Base-by-base conservation (phyloP, 495 filamentous ascomycete species). In the Cryomyces minteri region DNA sequence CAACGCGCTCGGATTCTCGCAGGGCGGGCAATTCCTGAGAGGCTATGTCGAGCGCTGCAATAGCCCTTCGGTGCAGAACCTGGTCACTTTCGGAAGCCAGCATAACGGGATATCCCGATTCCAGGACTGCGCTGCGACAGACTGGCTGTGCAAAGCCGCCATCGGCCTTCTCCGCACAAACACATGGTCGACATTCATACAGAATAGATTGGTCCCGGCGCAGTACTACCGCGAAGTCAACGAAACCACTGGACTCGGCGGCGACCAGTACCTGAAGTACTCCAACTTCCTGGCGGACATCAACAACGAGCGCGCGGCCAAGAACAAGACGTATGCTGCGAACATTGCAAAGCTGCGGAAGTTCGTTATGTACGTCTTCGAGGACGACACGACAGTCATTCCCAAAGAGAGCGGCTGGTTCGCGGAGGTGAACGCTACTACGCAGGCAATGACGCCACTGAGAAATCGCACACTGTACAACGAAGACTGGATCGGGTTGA, bases 281-380 rank as follows among this genome's bases (percentile, higher is more conserved):
- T 90, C 84, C 57, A 92, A 88, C 55, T 94, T 88, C 60, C 68
- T 99, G n/a, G 90, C 88, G n/a, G 88, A 96, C 60, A 79, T 96
- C 61, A 99, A 99, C 63, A 95, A 94, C 57, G 90, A 96, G 72
- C 70, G 92, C 3, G 58, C 44, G 34, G 28, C 56, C 44, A 94
- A 88, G 70, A 94, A 88, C 51, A 52, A 57, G 39, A 71, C 63
- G 6, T 96, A 96, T 60, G 78, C 71, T 59, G 60, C 71, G 54
- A 80, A 86, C 58, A 58, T 99, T 45, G 68, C 62, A 30, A 62
- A 56, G 41, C 56, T 99, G 51, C 77, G 84, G 56, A 73, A 73
- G 48, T 84, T 99, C 49, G 80, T 82, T 32, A 84, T 95, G 84
- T 84, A 79, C 58, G 67, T 92, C 68, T 99, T 96, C 58, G 76